Conservation (phyloP, 148 eudicot genomes). For the Linanthus parryae region DNA sequence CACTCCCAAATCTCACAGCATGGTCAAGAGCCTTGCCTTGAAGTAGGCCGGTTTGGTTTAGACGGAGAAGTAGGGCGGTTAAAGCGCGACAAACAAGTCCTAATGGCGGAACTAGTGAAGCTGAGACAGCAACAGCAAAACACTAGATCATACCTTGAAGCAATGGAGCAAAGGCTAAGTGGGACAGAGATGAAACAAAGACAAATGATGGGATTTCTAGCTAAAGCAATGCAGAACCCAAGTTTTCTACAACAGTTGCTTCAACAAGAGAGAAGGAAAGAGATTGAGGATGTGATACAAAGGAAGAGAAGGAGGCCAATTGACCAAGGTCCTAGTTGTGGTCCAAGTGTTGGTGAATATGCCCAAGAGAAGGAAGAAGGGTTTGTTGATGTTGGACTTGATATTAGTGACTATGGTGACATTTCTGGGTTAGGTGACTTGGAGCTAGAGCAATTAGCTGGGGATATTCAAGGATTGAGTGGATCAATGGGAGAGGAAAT, state of each 20-base stretch:
- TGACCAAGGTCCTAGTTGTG: constrained; percentile 20
- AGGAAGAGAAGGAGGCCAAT: constrained; percentile 29
- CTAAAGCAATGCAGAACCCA: constrained; percentile 35
- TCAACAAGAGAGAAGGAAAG: constrained; percentile 24
- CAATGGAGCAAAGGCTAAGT: constrained; percentile 34
- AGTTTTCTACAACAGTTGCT: constrained; percentile 27
- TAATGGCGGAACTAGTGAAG: constrained; percentile 37
- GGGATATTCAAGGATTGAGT: constrained; percentile 18
- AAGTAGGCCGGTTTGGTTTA: constrained; percentile 35
- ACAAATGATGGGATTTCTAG: constrained; percentile 41
- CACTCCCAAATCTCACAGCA: constrained; percentile 9
- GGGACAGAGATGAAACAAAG: constrained; percentile 37
- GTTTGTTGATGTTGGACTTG: constrained; percentile 4
- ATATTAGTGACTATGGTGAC: constrained; percentile 18
- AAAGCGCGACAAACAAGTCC: constrained; percentile 38
- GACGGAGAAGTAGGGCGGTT: constrained; percentile 35
- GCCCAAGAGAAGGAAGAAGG: background rate
- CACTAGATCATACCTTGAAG: constrained; percentile 21
- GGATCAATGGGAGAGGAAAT: constrained; percentile 7
- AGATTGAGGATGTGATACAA: constrained; percentile 27
- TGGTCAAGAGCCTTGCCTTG: constrained; percentile 24
- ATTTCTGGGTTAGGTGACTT: constrained; percentile 12
- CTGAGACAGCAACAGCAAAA: constrained; percentile 44
- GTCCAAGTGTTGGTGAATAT: too few species aligned
- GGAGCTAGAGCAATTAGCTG: constrained; percentile 23